These are phyloP conservation scores for Aureobasidium sp. DNA, from an alignment of 2,329 filamentous ascomycete species.

Conservation along the genomic window DNA sequence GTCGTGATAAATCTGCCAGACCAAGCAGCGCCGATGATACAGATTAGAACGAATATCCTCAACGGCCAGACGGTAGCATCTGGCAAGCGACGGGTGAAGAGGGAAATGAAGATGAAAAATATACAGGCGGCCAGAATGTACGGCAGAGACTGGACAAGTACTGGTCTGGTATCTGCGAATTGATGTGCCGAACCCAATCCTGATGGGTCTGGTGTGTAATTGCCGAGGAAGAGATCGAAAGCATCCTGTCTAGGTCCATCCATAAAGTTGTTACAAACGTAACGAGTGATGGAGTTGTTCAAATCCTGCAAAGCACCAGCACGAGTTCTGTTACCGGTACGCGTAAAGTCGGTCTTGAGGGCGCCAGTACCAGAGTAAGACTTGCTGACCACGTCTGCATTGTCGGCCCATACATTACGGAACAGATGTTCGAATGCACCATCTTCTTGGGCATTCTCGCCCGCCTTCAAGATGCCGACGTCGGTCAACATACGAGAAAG, in stretches of 20 bases:
- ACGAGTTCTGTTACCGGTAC: constrained; percentile 83
- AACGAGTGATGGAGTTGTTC: constrained; percentile 81
- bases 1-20: constrained; percentile 68
- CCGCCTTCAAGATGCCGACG: constrained; percentile 67
- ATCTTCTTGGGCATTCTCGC: constrained; percentile 74
- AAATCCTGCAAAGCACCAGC: constrained; percentile 78
- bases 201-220: constrained; percentile 68
- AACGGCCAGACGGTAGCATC: constrained; percentile 73
- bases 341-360: constrained; percentile 95
- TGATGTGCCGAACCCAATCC: constrained; percentile 65
- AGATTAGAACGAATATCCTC: constrained; percentile 74
- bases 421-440: constrained; percentile 80
- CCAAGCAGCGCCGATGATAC: constrained; percentile 63
- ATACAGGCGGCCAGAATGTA: constrained; percentile 81
- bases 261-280: constrained; percentile 87
- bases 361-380: constrained; percentile 94
- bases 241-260: constrained; percentile 93
- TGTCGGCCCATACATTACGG: constrained; percentile 97
- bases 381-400: constrained; percentile 88
- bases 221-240: constrained; percentile 88
- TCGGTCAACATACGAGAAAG: constrained; percentile 85
- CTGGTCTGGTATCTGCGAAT: constrained; percentile 76
- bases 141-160: constrained; percentile 87
- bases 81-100: constrained; percentile 64
- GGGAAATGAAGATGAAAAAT: constrained; percentile 72